Evolutionary conservation across 164 flowering plant species (phyloP), one percentile per base, ranked within the genome.

Genomic region (Pachysandra terminalis): DNA sequence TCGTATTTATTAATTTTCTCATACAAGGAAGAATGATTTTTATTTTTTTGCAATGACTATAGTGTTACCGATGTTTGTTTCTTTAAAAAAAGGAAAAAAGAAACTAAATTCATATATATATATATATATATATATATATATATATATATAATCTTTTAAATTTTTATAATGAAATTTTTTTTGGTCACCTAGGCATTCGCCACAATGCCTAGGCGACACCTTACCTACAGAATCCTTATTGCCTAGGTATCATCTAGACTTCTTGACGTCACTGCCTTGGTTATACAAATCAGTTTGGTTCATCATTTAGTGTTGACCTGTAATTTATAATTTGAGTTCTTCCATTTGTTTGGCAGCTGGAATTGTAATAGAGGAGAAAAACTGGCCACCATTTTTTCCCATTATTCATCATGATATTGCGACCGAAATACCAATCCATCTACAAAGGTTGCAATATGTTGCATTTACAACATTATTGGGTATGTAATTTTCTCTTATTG

Each of bases 381-480:
- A 92, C 60, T 92, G 97, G 97, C 97, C 97, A 23, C 87, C 97
- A 21, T 90, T 92, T 75, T 85, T 88, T 64, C 97, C 97, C 40
- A 77, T 92, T 52, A 92, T 92, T 65, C 97, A 92, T 75, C 97
- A 92, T 75, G 97, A 92, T 75, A 90, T 92, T 79, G 94, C 87
- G 53, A 90, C 87, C 72, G 97, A 92, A 68, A 90, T 90, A 77
- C 97, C 97, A 68, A 79, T 88, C 64, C 90, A 90, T 81, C 82
- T 90, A 28, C 97, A 92, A 65, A 84, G 68, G 68, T 19, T 90
- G 72, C 94, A 88, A 65, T 92, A 92, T 81, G 84, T 84, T 78
- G 97, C 97, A 68, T 92, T 92, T 73, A 61, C 94, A 37, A 84
- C 94, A 55, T 80, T 80, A 25, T 76, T 92, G 72, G 97, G 97